Evolutionary conservation across 1,284 basidiomycete genomes (phyloP).

Genomic region (Pholiota adiposa): DNA sequence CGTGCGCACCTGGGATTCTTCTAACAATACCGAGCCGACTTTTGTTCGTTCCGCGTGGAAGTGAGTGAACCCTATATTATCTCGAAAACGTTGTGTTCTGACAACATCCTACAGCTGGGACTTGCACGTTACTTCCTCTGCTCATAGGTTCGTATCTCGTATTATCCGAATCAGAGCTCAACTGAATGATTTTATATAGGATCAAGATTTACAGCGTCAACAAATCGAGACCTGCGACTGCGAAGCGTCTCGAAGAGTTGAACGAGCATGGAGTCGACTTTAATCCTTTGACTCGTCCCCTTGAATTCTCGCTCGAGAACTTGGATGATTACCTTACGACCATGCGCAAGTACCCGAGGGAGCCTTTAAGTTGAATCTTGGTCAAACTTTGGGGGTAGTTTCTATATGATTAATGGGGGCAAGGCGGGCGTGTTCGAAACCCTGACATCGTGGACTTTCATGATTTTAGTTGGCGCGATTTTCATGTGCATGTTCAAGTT

Average conservation of each 20-base stretch:
- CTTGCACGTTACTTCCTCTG: constrained; percentile 17
- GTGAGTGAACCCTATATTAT: neutral
- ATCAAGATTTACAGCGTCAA: constrained; percentile 19
- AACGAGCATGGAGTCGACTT: constrained; percentile 9
- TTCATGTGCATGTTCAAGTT: too few relatives aligned
- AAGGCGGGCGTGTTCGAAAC: too few relatives aligned
- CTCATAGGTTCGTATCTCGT: constrained; percentile 4
- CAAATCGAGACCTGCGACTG: constrained; percentile 10
- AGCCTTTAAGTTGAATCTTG: neutral
- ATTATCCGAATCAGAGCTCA: too few relatives aligned
- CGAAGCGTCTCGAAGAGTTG: constrained; percentile 13
- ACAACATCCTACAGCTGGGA: constrained; percentile 10
- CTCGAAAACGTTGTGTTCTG: neutral
- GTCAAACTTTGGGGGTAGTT: too few relatives aligned
- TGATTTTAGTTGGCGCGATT: too few relatives aligned
- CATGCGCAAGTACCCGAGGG: constrained; percentile 6
- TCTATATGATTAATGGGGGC: too few relatives aligned
- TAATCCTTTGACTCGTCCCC: constrained; percentile 15
- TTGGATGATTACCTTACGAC: constrained; percentile 13
- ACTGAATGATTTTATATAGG: too few relatives aligned
- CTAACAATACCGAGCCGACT: constrained; percentile 16
- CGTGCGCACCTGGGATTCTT: constrained; percentile 18
- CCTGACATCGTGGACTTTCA: too few relatives aligned
- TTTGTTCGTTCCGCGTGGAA: constrained; percentile 19
- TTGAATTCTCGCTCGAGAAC: constrained; percentile 13